phyloP scores from a whole-genome alignment of 1,139 yeast species.

The Diutina ranongensis region DNA sequence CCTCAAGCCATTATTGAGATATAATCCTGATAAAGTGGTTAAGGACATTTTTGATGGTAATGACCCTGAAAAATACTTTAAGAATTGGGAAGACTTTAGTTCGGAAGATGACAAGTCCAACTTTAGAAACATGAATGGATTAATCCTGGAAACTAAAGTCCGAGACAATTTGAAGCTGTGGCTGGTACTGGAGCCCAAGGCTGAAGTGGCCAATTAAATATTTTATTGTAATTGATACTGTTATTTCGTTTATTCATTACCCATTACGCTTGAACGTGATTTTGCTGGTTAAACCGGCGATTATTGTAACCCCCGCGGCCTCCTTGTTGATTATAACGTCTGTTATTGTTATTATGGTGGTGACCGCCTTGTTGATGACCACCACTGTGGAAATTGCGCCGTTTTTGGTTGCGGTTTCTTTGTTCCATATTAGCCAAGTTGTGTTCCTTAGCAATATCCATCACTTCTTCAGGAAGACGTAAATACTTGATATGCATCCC shows the following conservation, averaged over 20 bases:
- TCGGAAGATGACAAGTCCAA: background rate
- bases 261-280: slow-evolving; percentile 2
- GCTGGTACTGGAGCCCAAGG: slow-evolving; percentile 14
- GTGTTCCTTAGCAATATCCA: slow-evolving; percentile 74
- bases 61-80: slow-evolving; percentile 24
- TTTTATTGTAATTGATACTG: background rate
- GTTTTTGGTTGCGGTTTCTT: slow-evolving; percentile 35
- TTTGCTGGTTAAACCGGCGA: slow-evolving; percentile 1
- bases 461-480: slow-evolving; percentile 43
- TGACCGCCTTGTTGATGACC: slow-evolving; percentile 8
- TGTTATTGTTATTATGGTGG: slow-evolving; percentile 5
- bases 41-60: slow-evolving; percentile 46
- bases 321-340: slow-evolving; percentile 9
- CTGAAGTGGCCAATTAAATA: background rate
- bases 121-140: slow-evolving; percentile 21
- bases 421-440: slow-evolving; percentile 44
- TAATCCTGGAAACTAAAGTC: slow-evolving; percentile 26
- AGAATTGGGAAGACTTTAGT: slow-evolving; percentile 15
- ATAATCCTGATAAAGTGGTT: slow-evolving; percentile 60
- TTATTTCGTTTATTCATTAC: background rate
- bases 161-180: slow-evolving; percentile 38
- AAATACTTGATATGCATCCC: slow-evolving; percentile 59
- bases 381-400: slow-evolving; percentile 12
- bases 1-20: slow-evolving; percentile 45
- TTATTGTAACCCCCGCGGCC: slow-evolving; percentile 5